Evolutionary conservation across 805 yeast species (phyloP).

Genomic region (Saturnispora halmiae): DNA sequence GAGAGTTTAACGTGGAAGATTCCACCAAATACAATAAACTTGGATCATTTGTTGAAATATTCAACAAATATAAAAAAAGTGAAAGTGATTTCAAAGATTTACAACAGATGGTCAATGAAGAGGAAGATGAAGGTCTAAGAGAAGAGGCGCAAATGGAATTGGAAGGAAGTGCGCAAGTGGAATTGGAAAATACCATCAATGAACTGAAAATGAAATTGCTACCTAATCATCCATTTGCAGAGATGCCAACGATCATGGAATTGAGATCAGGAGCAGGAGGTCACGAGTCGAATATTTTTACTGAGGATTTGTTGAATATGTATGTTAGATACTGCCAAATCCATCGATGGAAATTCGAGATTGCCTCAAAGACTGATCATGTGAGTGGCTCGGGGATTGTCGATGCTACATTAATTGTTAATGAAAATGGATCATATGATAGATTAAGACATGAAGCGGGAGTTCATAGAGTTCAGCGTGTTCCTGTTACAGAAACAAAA

Average conservation of each 20-base stretch:
- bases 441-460: conserved; percentile 80
- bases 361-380: conserved; percentile 49
- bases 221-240: conserved; percentile 71
- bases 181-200: conserved; percentile 35
- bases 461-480: conserved; percentile 90
- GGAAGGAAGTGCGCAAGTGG: conserved; percentile 28
- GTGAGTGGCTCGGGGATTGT: conserved; percentile 58
- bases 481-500: conserved; percentile 88
- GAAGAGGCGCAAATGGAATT: conserved; percentile 61
- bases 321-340: conserved; percentile 60
- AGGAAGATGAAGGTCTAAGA: conserved; percentile 38
- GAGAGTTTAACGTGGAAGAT: conserved; percentile 35
- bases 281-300: conserved; percentile 80
- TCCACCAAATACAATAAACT: conserved; percentile 43
- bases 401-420: conserved; percentile 69
- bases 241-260: conserved; percentile 71
- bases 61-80: conserved; percentile 30
- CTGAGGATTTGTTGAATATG: conserved; percentile 74
- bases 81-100: conserved; percentile 29
- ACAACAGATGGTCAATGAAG: conserved; percentile 22
- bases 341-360: conserved; percentile 56
- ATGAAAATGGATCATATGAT: conserved; percentile 70
- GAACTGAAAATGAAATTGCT: conserved; percentile 50
- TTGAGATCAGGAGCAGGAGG: conserved; percentile 96
- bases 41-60: conserved; percentile 35